Conservation (phyloP, 2,329 filamentous ascomycete species). For the Xylaria hypoxylon region DNA sequence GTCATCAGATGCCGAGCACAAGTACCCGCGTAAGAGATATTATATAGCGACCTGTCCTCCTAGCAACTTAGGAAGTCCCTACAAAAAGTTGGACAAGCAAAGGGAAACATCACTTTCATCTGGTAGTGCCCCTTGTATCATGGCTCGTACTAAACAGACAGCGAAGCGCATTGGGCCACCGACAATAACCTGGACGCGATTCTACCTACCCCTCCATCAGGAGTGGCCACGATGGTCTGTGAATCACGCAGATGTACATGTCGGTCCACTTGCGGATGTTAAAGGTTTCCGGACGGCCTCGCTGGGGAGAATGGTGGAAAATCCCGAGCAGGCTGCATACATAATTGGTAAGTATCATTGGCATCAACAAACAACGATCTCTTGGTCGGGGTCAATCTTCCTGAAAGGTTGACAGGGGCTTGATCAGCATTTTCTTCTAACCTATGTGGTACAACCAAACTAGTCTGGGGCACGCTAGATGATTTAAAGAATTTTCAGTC, state of each 20-base stretch:
- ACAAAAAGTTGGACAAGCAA: no score
- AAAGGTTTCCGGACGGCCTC: neutral
- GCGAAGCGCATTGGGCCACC: neutral
- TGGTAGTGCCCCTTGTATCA: neutral
- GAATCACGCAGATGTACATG: neutral
- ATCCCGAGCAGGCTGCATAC: conserved; percentile 17
- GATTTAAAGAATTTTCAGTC: conserved; percentile 2
- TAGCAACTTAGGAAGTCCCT: no score
- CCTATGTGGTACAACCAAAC: no score
- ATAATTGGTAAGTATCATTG: conserved; percentile 12
- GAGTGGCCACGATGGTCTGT: conserved; percentile 12
- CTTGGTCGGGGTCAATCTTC: no score
- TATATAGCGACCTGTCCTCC: no score
- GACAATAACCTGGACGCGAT: conserved; percentile 5
- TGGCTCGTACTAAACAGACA: conserved; percentile 1
- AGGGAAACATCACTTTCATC: no score
- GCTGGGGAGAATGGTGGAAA: conserved; percentile 15
- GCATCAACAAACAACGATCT: no score
- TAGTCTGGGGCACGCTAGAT: neutral
- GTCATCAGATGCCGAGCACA: no score
- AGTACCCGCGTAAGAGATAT: no score
- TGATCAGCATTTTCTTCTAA: no score
- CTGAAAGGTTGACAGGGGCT: no score
- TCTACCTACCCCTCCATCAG: conserved; percentile 1
- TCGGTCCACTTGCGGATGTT: conserved; percentile 10